Conservation (phyloP, 1,139 yeast species). For the Magnusiomyces suaveolens region DNA sequence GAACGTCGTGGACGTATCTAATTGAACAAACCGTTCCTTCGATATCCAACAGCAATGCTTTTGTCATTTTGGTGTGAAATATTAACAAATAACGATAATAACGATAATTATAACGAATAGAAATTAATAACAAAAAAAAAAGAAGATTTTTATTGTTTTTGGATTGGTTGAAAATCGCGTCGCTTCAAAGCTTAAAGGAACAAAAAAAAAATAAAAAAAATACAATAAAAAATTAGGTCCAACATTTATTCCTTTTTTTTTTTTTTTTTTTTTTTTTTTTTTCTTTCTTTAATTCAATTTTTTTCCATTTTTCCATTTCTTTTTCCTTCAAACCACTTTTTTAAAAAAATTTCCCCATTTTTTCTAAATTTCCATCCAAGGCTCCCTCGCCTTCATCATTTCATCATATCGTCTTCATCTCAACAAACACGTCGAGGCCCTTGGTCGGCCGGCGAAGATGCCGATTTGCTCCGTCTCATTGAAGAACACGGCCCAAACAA, state of each 20-base stretch:
- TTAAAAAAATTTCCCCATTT: too few relatives aligned
- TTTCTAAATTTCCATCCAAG: not conserved
- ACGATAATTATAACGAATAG: too few relatives aligned
- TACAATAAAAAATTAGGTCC: not conserved
- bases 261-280: conserved; percentile 1
- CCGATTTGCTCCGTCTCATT: conserved; percentile 58
- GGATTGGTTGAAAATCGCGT: not conserved
- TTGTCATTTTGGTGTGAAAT: too few relatives aligned
- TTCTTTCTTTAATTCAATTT: not conserved
- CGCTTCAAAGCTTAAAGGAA: too few relatives aligned
- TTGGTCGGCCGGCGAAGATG: conserved; percentile 85
- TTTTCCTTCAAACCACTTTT: too few relatives aligned
- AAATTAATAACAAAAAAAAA: too few relatives aligned
- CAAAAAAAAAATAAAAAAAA: not conserved
- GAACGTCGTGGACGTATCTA: conserved; percentile 65
- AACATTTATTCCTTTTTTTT: not conserved
- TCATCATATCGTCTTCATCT: conserved; percentile 2
- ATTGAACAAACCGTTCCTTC: conserved; percentile 94
- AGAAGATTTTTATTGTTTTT: too few relatives aligned
- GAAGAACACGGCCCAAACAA: conserved; percentile 72
- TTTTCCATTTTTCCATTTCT: not conserved
- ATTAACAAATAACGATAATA: too few relatives aligned
- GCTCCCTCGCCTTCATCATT: too few relatives aligned
- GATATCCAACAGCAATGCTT: conserved; percentile 52
- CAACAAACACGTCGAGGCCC: conserved; percentile 52